phyloP scores from a whole-genome alignment of 352 stramenopile species.

The Phytophthora colocasiae region DNA sequence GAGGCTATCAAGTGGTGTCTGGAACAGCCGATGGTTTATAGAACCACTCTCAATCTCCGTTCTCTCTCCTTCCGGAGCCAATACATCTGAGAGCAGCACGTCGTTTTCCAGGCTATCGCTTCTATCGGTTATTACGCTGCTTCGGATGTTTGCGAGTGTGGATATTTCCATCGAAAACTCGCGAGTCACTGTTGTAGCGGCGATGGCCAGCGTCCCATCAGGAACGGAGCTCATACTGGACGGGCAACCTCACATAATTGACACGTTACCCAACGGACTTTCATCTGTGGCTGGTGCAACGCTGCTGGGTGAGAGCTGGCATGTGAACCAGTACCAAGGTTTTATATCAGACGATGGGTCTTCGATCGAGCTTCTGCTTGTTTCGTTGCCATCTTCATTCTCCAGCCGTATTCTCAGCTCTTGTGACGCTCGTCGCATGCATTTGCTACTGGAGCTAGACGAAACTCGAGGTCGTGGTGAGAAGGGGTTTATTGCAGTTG shows the following conservation, averaged over 20 bases:
- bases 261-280: background rate
- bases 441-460: background rate
- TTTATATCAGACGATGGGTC: background rate
- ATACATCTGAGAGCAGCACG: background rate
- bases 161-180: background rate
- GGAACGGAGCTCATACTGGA: slow-evolving; percentile 1
- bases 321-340: background rate
- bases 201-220: background rate
- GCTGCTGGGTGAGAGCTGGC: slow-evolving; percentile 1
- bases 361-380: slow-evolving; percentile 7
- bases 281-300: background rate
- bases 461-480: background rate
- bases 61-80: background rate
- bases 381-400: background rate
- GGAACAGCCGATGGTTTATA: slow-evolving; percentile 8
- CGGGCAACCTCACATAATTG: background rate
- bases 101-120: background rate
- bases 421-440: background rate
- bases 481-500: background rate
- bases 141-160: slow-evolving; percentile 7
- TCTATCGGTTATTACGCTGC: background rate
- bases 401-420: background rate
- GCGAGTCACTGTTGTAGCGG: background rate
- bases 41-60: background rate
- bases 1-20: background rate